These are phyloP conservation scores for Fusarium sororula DNA, from an alignment of 2,329 filamentous ascomycete species.

Conservation along the genomic window DNA sequence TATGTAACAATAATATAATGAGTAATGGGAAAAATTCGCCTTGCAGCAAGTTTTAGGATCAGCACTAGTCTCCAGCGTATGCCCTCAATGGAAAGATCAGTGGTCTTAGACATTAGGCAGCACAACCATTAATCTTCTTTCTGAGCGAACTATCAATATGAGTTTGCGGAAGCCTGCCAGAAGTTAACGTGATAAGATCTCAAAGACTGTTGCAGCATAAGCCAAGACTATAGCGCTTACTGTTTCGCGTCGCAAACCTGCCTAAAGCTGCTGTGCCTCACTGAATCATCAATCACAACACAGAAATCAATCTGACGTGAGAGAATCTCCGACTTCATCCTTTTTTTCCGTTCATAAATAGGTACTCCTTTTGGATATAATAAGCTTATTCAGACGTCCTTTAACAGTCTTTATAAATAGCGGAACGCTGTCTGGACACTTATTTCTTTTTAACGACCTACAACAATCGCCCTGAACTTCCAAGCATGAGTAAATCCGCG, in stretches of 20 bases:
- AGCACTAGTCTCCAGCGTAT: accelerated
- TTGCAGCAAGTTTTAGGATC: accelerated
- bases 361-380: not conserved
- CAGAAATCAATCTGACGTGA: not conserved
- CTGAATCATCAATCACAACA: not conserved
- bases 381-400: not conserved
- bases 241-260: not conserved
- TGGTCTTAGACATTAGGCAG: not conserved
- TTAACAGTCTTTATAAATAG: not conserved
- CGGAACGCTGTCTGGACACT: accelerated
- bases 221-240: not conserved
- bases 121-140: not conserved
- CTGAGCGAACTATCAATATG: accelerated
- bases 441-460: no score
- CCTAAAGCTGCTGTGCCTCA: not conserved
- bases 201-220: not conserved
- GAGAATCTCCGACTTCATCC: not conserved
- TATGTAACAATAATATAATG: not conserved
- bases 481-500: not conserved
- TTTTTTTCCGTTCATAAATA: no score
- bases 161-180: no score
- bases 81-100: accelerated
- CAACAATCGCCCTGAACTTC: not conserved
- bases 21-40: not conserved
- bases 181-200: accelerated